Evolutionary conservation across 208 protist species (phyloP), one percentile per base, ranked within the genome.

Genomic region (Trypanosoma boissoni): DNA sequence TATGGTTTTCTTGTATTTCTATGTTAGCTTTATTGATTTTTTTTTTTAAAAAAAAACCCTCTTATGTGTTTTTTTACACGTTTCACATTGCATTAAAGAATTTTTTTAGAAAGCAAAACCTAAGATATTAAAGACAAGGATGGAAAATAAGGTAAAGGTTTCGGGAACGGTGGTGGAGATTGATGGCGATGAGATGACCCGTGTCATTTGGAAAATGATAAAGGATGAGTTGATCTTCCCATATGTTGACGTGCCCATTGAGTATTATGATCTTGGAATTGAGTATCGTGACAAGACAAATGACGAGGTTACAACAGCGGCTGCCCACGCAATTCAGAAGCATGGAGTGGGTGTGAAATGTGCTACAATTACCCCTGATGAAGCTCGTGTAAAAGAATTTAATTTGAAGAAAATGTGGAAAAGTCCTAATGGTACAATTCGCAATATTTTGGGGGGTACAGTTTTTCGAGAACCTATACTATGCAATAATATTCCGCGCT

Each of bases 161-260:
- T 64, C 54, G 8, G 84, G 80, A 52, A 64, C 76, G 32, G 73
- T 97, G 29, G 92, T 94, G 27, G 92, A 97, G 74, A 61, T 97
- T 12, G 88, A 97, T 58, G 93, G 93, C 48, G 93, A 97, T 79
- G 93, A 97, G 63, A 97, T 97, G 91, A 96, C 93, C 6, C 61
- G 90, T 50, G 76, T 97, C 9, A 95, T 97, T 42, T 96, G 89
- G 91, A 48, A 78, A 10, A 56, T 73, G 60, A 96, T 97, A 64
- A 95, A 96, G 66, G 86, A 96, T 8, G 84, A 91, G 64, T 74
- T 97, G 23, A 95, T 97, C 55, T 69, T 84, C 24, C 94, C 94
- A 26, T 96, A 79, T 61, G 12, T 97, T 21, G 87, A 97, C 53
- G 28, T 96, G 21, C 58, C 82, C 31, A 80, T 94, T 44, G 70